Conservation (phyloP, 768 basidiomycete genomes). For the Tulasnella sp. region DNA sequence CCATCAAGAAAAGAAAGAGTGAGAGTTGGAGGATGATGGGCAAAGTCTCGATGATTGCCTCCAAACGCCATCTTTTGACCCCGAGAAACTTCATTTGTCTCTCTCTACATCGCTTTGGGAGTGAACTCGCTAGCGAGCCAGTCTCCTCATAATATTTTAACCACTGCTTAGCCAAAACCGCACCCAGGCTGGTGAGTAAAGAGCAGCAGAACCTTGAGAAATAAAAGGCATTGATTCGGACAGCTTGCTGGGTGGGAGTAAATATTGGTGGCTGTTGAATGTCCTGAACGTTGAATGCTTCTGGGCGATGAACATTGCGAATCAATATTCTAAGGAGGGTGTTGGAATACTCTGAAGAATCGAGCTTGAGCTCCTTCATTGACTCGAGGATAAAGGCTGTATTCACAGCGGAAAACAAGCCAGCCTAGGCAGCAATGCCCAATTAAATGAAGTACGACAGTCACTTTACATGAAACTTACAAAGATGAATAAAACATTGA, state of each 20-base stretch:
- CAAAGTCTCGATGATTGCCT: not conserved
- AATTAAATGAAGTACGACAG: too few relatives aligned
- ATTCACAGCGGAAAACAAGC: too few relatives aligned
- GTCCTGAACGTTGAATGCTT: too few relatives aligned
- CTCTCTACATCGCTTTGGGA: not conserved
- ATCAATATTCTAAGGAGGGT: too few relatives aligned
- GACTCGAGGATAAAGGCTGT: too few relatives aligned
- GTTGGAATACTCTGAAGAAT: too few relatives aligned
- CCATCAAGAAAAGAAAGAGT: not conserved
- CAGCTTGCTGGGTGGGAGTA: too few relatives aligned
- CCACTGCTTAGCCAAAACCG: not conserved
- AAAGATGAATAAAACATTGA: slow-evolving; percentile 10
- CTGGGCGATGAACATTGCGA: too few relatives aligned
- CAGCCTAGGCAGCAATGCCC: too few relatives aligned
- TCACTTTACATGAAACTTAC: too few relatives aligned
- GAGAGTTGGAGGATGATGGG: not conserved
- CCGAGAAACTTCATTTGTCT: not conserved
- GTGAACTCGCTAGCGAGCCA: not conserved
- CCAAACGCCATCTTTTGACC: not conserved
- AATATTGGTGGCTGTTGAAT: too few relatives aligned
- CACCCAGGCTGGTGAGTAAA: not conserved
- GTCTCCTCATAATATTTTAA: not conserved
- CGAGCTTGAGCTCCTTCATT: too few relatives aligned
- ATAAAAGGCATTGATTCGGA: not conserved
- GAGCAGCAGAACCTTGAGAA: not conserved